Percentiles rank a stretch among this genome's conserved stretches.
phyloP scores from a whole-genome alignment of 2,329 filamentous ascomycete genomes.

The Penicillium sp. region DNA sequence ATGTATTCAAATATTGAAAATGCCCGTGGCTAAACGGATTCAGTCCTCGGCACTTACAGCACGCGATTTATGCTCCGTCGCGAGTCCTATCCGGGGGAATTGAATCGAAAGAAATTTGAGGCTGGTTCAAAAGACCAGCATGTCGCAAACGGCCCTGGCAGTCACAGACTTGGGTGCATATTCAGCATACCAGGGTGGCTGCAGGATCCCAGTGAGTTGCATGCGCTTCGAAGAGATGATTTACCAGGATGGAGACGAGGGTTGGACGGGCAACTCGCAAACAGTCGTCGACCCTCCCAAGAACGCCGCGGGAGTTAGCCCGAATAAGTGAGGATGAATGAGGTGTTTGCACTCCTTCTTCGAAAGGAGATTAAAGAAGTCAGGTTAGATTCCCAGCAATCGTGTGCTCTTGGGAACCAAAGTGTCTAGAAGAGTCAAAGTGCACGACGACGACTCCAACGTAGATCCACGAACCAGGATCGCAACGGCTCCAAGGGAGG shows the following conservation, averaged over 20 bases:
- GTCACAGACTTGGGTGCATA: slow-evolving; percentile 28
- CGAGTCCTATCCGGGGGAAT: slow-evolving; percentile 20
- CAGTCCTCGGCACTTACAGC: slow-evolving; percentile 17
- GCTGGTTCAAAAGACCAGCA: slow-evolving; percentile 30
- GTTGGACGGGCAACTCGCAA: slow-evolving; percentile 11
- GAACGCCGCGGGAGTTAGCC: slow-evolving; percentile 18
- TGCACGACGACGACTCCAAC: neutral
- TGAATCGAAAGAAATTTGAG: slow-evolving; percentile 15
- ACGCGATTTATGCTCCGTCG: slow-evolving; percentile 21
- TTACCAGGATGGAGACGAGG: slow-evolving; percentile 11
- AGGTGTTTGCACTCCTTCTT: neutral
- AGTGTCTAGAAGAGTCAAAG: neutral
- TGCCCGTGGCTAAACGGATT: slow-evolving; percentile 6
- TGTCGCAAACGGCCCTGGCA: slow-evolving; percentile 32
- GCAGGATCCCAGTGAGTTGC: slow-evolving; percentile 32
- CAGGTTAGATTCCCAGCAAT: neutral
- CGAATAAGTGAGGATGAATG: slow-evolving; percentile 8
- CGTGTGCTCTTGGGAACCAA: neutral
- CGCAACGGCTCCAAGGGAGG: neutral
- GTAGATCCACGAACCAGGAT: neutral
- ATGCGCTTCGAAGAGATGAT: slow-evolving; percentile 21
- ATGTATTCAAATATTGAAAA: neutral
- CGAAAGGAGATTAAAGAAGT: neutral
- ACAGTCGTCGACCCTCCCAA: slow-evolving; percentile 13
- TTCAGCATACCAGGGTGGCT: slow-evolving; percentile 34